phyloP scores from a whole-genome alignment of 441 rosid species.

The Adansonia rubrostipa region DNA sequence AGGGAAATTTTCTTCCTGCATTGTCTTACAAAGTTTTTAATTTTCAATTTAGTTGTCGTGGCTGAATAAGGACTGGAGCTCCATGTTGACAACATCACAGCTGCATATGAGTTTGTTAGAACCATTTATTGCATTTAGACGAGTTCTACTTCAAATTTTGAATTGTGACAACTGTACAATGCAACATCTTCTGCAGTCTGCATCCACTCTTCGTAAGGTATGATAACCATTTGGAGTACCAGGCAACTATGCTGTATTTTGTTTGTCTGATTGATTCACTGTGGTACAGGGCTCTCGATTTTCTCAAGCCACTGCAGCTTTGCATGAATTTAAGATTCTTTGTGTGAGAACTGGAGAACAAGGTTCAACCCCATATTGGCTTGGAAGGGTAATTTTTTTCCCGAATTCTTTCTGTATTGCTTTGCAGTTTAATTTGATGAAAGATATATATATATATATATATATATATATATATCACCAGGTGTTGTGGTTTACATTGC shows the following conservation, averaged over 20 bases:
- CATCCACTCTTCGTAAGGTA: constrained; percentile 95
- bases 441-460: background rate
- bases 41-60: constrained; percentile 65
- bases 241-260: constrained; percentile 18
- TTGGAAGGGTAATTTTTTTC: constrained; percentile 71
- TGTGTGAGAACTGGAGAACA: constrained; percentile 53
- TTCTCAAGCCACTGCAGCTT: constrained; percentile 88
- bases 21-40: constrained; percentile 29
- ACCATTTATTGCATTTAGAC: constrained; percentile 92
- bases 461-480: background rate
- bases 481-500: background rate
- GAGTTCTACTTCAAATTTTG: constrained; percentile 84
- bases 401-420: background rate
- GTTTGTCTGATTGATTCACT: constrained; percentile 32
- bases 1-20: constrained; percentile 13
- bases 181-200: constrained; percentile 91
- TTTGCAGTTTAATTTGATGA: background rate
- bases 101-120: constrained; percentile 95
- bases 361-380: constrained; percentile 65
- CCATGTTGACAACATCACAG: constrained; percentile 68
- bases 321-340: constrained; percentile 85
- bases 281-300: constrained; percentile 76
- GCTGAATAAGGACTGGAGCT: constrained; percentile 79
- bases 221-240: constrained; percentile 28
- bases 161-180: constrained; percentile 61